Evolutionary conservation across 306 rosid genomes (phyloP).

Genomic region (Cajanus cajan): DNA sequence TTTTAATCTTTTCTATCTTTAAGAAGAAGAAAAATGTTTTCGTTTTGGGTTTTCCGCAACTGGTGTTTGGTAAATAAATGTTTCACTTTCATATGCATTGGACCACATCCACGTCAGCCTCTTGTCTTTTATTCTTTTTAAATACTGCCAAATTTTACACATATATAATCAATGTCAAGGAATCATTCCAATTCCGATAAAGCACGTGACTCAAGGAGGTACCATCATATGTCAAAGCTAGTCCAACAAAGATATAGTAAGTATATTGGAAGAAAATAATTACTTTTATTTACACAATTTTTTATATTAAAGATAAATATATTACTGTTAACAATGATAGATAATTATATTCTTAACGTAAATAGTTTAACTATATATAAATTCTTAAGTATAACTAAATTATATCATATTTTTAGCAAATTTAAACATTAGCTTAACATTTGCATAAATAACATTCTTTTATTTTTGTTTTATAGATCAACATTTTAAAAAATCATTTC

Average conservation of each 20-base stretch:
- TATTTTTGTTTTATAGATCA: neutral
- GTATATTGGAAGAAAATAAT: too few species aligned
- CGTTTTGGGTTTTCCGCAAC: neutral
- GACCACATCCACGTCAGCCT: neutral
- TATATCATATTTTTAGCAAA: neutral
- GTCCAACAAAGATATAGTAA: too few species aligned
- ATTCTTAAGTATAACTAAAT: too few species aligned
- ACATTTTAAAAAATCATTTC: too few species aligned
- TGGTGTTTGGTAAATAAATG: neutral
- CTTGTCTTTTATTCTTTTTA: neutral
- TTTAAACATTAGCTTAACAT: neutral
- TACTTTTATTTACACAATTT: too few species aligned
- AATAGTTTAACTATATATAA: neutral
- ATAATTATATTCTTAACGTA: too few species aligned
- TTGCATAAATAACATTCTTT: neutral
- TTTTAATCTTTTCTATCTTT: too few species aligned
- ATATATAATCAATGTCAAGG: too few species aligned
- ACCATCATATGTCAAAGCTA: too few species aligned
- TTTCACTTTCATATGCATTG: neutral
- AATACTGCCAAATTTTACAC: neutral
- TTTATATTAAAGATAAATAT: too few species aligned
- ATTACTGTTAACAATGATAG: too few species aligned
- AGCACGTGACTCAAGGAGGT: neutral
- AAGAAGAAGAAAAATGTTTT: neutral
- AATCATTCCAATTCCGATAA: too few species aligned